Evolutionary conservation across 805 yeast genomes (phyloP), one percentile per base, ranked within the genome.

Genomic region (Vanderwaltozyma polyspora): DNA sequence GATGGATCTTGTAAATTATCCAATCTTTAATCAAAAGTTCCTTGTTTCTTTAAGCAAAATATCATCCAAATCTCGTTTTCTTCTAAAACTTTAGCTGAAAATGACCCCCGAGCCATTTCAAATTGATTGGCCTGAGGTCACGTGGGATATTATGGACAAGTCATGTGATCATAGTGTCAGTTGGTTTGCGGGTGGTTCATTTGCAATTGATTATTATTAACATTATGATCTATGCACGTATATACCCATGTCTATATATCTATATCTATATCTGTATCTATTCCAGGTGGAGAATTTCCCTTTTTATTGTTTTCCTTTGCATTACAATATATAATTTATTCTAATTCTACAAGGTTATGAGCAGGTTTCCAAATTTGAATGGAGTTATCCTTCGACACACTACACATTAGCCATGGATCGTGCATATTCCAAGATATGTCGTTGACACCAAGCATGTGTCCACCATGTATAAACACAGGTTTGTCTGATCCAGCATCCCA

Each of bases 321-420:
- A n/a, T n/a, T n/a, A n/a, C n/a, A n/a, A n/a, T n/a, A n/a, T n/a
- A n/a, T n/a, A n/a, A n/a, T n/a, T n/a, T n/a, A 38, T 22, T 27
- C 30, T 15, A 41, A 13, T 27, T 43, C 53, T 6, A 70, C 59
- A 17, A 62, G 34, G 23, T 56, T 45, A 24, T 40, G 46, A 2
- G 69, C 54, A 1, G 95, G 94, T 46, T 68, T 73, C 94, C 94
- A 87, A 3, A 86, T 56, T 41, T 87, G 95, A n/a, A 86, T 60
- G 1, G 87, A 72, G 51, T 87, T 87, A 50, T 87, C 95, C 47
- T 80, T 85, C 0, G 84, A 74, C 5, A 81, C 89, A 48, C 85
- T 76, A 3, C 84, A 77, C 25, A 85, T 42, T 68, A 79, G 66
- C 72, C 79, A 72, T 4, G 74, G 72, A 37, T 74, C 81, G 38